These are phyloP conservation scores for Apophysomyces trapeziformis DNA, from an alignment of 371 early-diverging fungal species.

Conservation along the genomic window DNA sequence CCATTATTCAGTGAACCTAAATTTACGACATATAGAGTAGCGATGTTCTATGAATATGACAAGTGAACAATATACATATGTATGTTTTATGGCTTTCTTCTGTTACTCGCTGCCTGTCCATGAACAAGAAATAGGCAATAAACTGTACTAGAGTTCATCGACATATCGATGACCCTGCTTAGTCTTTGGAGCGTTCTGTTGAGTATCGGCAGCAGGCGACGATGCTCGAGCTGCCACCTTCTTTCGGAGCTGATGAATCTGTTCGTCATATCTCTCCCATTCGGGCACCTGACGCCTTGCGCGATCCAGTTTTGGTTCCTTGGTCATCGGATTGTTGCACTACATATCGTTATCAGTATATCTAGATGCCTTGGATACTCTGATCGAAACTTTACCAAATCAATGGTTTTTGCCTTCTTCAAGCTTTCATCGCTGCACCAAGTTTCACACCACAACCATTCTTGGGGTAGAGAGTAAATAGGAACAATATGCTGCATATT, in stretches of 20 bases:
- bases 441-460: constrained; percentile 98
- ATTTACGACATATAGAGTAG: too few species aligned
- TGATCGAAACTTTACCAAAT: constrained; percentile 65
- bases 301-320: constrained; percentile 94
- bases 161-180: background rate
- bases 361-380: too few species aligned
- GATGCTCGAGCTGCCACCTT: constrained; percentile 14
- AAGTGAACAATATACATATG: too few species aligned
- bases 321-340: constrained; percentile 97
- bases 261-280: constrained; percentile 82
- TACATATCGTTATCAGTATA: constrained; percentile 20
- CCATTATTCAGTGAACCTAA: too few species aligned
- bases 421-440: constrained; percentile 93
- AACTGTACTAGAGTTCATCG: background rate
- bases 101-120: too few species aligned
- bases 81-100: too few species aligned
- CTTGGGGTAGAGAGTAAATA: constrained; percentile 90
- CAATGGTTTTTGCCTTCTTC: constrained; percentile 91
- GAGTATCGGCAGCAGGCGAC: too few species aligned
- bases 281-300: constrained; percentile 92
- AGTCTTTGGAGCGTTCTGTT: background rate
- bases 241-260: constrained; percentile 58
- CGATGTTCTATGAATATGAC: too few species aligned
- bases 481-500: constrained; percentile 92
- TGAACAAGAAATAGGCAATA: too few species aligned